phyloP scores from a whole-genome alignment of 78 protist species.

The Dictyostelium citrinum region DNA sequence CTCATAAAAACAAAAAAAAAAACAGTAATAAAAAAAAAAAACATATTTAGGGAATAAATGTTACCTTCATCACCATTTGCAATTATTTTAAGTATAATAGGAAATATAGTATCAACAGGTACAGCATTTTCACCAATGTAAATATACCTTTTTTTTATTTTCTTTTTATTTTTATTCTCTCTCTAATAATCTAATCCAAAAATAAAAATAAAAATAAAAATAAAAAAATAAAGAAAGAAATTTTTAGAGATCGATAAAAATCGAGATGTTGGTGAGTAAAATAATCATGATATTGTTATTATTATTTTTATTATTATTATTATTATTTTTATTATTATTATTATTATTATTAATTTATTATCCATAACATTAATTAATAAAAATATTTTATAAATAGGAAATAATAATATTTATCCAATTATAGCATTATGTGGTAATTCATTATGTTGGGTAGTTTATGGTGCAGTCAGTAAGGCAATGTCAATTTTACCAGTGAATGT shows the following conservation, averaged over 20 bases:
- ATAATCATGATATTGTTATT: too few species aligned
- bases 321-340: too few species aligned
- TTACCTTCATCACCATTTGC: neutral
- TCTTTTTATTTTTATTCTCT: neutral
- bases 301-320: too few species aligned
- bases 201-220: neutral
- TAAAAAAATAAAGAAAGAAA: neutral
- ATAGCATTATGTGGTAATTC: constrained; percentile 33
- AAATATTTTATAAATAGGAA: neutral
- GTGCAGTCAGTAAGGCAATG: neutral
- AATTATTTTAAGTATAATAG: neutral
- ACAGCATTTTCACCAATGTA: constrained; percentile 4
- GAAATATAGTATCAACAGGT: neutral
- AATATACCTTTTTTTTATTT: neutral
- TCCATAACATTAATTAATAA: too few species aligned
- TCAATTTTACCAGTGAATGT: constrained; percentile 54
- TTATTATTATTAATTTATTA: too few species aligned
- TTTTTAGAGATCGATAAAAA: constrained; percentile 27
- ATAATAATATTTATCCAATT: constrained; percentile 28
- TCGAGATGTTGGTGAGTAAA: constrained; percentile 1
- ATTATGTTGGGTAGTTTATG: constrained; percentile 33
- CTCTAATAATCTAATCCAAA: neutral
- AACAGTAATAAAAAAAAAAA: too few species aligned
- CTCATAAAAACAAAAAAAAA: too few species aligned
- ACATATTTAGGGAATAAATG: neutral